phyloP scores from a whole-genome alignment of 2,329 filamentous ascomycete species.

The Bisporella sp. region DNA sequence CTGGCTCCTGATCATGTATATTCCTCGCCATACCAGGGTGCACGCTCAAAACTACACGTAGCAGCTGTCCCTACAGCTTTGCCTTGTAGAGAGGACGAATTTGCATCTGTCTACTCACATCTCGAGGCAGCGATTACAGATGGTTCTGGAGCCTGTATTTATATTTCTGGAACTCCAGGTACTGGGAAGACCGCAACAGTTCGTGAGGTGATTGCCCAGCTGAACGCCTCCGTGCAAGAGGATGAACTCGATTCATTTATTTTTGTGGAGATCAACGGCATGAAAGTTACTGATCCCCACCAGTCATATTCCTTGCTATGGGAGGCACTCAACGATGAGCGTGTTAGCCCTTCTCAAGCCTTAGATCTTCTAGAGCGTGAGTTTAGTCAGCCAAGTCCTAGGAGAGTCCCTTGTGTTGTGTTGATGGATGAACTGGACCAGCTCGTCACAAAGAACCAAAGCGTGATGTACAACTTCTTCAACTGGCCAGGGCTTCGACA shows the following conservation, averaged over 20 bases:
- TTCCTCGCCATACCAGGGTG: constrained; percentile 85
- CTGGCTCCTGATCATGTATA: constrained; percentile 70
- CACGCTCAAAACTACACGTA: constrained; percentile 83
- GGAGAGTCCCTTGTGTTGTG: constrained; percentile 90
- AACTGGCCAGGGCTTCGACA: constrained; percentile 94
- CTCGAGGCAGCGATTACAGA: constrained; percentile 91
- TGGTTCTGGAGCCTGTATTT: constrained; percentile 91
- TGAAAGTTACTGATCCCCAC: constrained; percentile 98
- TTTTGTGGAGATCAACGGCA: constrained; percentile 98
- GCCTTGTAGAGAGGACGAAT: constrained; percentile 88
- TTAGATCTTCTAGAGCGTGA: constrained; percentile 86
- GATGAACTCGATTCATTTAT: constrained; percentile 98
- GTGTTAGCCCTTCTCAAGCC: constrained; percentile 86
- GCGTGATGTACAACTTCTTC: constrained; percentile 99
- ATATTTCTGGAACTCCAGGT: constrained; percentile 97
- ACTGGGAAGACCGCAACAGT: constrained; percentile 98
- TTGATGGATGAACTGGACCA: constrained; percentile 98
- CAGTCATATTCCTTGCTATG: constrained; percentile 93
- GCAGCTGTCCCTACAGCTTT: constrained; percentile 85
- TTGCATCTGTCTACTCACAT: constrained; percentile 85
- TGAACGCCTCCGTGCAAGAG: constrained; percentile 78
- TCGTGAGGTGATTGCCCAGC: constrained; percentile 81
- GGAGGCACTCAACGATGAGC: constrained; percentile 91
- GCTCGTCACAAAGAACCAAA: constrained; percentile 94
- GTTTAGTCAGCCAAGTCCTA: constrained; percentile 84